Percentiles rank a stretch among this genome's conserved stretches.
These are phyloP conservation scores for Pichia sp. DNA, from an alignment of 1,139 yeast species.

Conservation along the genomic window DNA sequence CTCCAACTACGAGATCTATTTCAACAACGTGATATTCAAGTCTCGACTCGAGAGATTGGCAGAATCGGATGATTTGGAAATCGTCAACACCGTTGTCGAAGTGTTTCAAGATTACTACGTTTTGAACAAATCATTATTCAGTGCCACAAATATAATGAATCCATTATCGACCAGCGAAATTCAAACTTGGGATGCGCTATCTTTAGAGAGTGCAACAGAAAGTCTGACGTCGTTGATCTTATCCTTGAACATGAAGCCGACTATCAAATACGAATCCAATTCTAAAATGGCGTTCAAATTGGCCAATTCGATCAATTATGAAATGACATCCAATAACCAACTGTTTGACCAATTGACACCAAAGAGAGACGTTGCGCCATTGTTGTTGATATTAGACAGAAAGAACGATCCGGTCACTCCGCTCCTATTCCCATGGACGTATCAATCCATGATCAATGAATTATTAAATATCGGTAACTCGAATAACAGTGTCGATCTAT, in stretches of 20 bases:
- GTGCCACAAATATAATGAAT: constrained; percentile 36
- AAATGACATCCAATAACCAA: constrained; percentile 48
- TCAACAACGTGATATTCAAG: constrained; percentile 74
- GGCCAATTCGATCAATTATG: constrained; percentile 66
- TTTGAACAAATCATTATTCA: constrained; percentile 65
- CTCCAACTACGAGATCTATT: constrained; percentile 69
- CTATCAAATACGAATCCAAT: constrained; percentile 71
- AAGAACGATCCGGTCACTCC: constrained; percentile 93
- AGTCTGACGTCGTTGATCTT: constrained; percentile 65
- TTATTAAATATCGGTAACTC: constrained; percentile 69
- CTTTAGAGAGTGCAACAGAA: constrained; percentile 51
- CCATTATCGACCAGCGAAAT: constrained; percentile 23
- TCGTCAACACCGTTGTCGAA: constrained; percentile 73
- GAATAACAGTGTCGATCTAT: constrained; percentile 66
- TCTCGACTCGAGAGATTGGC: constrained; percentile 82
- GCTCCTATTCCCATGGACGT: constrained; percentile 92
- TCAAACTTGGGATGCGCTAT: constrained; percentile 45
- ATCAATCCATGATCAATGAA: constrained; percentile 97
- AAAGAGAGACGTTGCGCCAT: constrained; percentile 64
- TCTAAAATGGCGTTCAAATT: constrained; percentile 62
- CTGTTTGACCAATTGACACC: constrained; percentile 52
- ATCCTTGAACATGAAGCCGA: constrained; percentile 74
- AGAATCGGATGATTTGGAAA: constrained; percentile 85
- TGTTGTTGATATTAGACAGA: constrained; percentile 78
- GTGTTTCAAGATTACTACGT: constrained; percentile 81